Evolutionary conservation across 805 yeast genomes (phyloP).

Genomic region (Kodamaea nitidulidarum): DNA sequence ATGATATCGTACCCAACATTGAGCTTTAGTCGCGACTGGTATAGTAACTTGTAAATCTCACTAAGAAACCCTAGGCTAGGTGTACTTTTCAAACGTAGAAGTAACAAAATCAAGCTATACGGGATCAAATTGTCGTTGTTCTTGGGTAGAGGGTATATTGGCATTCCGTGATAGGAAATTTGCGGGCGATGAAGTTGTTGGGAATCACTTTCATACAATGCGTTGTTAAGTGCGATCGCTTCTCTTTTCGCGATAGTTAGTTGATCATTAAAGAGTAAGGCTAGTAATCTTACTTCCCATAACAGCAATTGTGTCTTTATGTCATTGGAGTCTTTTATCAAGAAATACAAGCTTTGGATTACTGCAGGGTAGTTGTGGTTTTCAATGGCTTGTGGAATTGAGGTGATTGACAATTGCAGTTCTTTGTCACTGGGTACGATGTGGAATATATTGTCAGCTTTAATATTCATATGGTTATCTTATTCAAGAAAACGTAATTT

Average conservation of each 20-base stretch:
- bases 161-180: not conserved
- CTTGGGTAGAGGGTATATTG: slow-evolving; percentile 34
- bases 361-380: slow-evolving; percentile 1
- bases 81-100: slow-evolving; percentile 40
- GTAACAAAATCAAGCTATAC: slow-evolving; percentile 25
- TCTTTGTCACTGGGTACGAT: not conserved
- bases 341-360: slow-evolving; percentile 14
- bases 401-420: not conserved
- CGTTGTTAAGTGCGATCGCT: slow-evolving; percentile 34
- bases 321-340: slow-evolving; percentile 12
- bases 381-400: not conserved
- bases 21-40: slow-evolving; percentile 27
- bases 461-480: slow-evolving; percentile 5
- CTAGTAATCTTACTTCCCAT: slow-evolving; percentile 36
- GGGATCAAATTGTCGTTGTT: slow-evolving; percentile 28
- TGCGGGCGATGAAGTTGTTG: slow-evolving; percentile 7
- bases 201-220: slow-evolving; percentile 28
- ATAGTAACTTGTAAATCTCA: slow-evolving; percentile 37
- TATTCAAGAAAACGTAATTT: not conserved
- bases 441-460: slow-evolving; percentile 3
- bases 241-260: slow-evolving; percentile 32
- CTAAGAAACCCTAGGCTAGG: slow-evolving; percentile 41
- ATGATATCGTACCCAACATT: slow-evolving; percentile 3
- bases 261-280: slow-evolving; percentile 28
- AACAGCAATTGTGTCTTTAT: slow-evolving; percentile 16